Conservation (phyloP, 306 rosid species). For the Vigna mungo region DNA sequence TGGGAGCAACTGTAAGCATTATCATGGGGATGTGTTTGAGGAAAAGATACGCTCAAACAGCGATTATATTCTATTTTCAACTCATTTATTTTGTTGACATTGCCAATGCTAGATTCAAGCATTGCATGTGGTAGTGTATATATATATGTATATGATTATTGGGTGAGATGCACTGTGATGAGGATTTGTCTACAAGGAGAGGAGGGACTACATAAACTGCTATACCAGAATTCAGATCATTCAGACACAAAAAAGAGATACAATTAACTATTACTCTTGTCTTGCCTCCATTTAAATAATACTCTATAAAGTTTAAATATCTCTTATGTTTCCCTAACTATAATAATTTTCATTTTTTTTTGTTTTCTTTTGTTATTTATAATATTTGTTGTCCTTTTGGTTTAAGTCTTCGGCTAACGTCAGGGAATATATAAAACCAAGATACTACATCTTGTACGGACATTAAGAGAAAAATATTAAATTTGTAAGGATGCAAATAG, state of each 20-base stretch:
- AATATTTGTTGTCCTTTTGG: slow-evolving; percentile 9
- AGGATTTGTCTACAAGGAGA: slow-evolving; percentile 57
- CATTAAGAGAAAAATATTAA: background rate
- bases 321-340: background rate
- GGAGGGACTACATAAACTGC: slow-evolving; percentile 37
- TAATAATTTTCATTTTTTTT: background rate
- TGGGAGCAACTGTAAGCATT: slow-evolving; percentile 53
- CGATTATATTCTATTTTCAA: slow-evolving; percentile 30
- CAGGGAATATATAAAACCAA: background rate
- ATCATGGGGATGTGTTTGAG: slow-evolving; percentile 55
- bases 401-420: background rate
- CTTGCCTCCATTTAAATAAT: background rate
- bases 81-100: slow-evolving; percentile 38
- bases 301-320: background rate
- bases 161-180: slow-evolving; percentile 52
- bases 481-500: background rate
- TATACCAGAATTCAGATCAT: slow-evolving; percentile 38
- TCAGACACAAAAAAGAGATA: slow-evolving; percentile 8
- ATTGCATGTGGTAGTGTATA: slow-evolving; percentile 81
- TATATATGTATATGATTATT: no score
- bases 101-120: slow-evolving; percentile 50
- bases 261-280: slow-evolving; percentile 32
- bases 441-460: background rate
- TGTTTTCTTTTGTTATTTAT: background rate
- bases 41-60: slow-evolving; percentile 41